Percentiles rank a stretch among this genome's conserved stretches.
These are phyloP conservation scores for Tuber brumale DNA, from an alignment of 495 filamentous ascomycete species.

Conservation along the genomic window DNA sequence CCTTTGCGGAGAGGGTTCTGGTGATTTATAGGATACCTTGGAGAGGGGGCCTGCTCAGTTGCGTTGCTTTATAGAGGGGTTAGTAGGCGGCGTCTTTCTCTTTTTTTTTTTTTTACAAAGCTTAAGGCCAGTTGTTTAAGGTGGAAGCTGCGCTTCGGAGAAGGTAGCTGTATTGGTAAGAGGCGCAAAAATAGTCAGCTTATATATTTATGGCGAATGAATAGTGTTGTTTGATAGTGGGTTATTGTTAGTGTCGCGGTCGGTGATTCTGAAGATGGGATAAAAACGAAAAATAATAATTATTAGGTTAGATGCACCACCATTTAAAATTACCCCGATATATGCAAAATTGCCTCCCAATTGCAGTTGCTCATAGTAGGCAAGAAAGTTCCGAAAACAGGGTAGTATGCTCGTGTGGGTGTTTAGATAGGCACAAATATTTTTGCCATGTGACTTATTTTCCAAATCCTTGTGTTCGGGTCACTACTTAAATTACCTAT, in stretches of 20 bases:
- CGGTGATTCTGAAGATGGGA: background rate
- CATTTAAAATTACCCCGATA: background rate
- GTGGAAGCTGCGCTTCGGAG: background rate
- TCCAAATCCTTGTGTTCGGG: background rate
- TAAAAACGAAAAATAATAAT: background rate
- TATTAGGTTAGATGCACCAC: background rate
- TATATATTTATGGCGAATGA: background rate
- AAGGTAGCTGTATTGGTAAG: background rate
- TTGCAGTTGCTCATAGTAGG: background rate
- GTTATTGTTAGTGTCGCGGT: background rate
- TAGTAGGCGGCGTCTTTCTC: background rate
- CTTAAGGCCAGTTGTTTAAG: background rate
- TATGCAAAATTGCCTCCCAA: background rate
- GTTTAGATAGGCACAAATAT: background rate
- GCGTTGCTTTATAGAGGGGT: background rate
- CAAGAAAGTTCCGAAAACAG: background rate
- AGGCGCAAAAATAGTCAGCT: background rate
- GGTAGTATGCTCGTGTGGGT: background rate
- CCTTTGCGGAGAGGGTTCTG: constrained; percentile 16
- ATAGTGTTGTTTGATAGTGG: background rate
- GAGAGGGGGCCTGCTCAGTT: constrained; percentile 19
- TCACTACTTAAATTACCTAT: background rate
- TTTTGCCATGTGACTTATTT: background rate
- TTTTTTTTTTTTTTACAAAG: background rate
- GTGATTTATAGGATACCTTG: constrained; percentile 27